Conservation (phyloP, 371 early-diverging fungal genomes). For the Antonospora locustae region DNA sequence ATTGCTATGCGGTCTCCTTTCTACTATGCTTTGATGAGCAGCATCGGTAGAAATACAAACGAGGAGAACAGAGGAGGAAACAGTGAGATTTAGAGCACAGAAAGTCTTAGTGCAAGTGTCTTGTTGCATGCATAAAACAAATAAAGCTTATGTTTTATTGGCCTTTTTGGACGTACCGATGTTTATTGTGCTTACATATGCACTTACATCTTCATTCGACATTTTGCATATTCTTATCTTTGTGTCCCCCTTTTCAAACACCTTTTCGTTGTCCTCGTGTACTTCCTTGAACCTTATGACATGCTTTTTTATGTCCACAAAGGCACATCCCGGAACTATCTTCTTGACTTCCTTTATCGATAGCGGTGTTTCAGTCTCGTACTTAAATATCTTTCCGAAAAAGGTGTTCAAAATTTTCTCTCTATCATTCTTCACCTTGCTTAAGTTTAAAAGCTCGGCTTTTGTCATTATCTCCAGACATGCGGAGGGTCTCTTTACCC, state of each 20-base stretch:
- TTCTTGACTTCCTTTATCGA: constrained; percentile 35
- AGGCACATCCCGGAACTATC: constrained; percentile 34
- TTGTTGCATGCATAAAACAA: too few relatives aligned
- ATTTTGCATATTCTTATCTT: constrained; percentile 21
- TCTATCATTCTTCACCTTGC: constrained; percentile 24
- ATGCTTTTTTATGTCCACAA: constrained; percentile 46
- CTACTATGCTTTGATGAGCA: too few relatives aligned
- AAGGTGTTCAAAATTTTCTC: constrained; percentile 30
- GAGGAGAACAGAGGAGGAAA: too few relatives aligned
- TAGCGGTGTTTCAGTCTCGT: constrained; percentile 23
- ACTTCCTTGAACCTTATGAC: constrained; percentile 47
- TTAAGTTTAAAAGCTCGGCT: too few relatives aligned
- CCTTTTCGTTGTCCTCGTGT: constrained; percentile 34
- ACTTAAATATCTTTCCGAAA: constrained; percentile 40
- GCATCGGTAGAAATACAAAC: too few relatives aligned
- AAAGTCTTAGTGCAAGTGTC: too few relatives aligned
- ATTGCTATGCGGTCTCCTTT: constrained; percentile 23
- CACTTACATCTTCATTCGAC: constrained; percentile 32
- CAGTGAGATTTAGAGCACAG: too few relatives aligned
- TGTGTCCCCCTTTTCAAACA: constrained; percentile 27
- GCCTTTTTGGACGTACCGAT: constrained; percentile 18
- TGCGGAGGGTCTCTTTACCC: constrained; percentile 14
- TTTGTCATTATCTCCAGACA: constrained; percentile 12
- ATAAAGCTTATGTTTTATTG: neutral
- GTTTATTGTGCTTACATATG: constrained; percentile 28